Percentiles rank a stretch among this genome's conserved stretches.
These are phyloP conservation scores for Gentiana straminea DNA, from an alignment of 257 asterid species.

Conservation along the genomic window DNA sequence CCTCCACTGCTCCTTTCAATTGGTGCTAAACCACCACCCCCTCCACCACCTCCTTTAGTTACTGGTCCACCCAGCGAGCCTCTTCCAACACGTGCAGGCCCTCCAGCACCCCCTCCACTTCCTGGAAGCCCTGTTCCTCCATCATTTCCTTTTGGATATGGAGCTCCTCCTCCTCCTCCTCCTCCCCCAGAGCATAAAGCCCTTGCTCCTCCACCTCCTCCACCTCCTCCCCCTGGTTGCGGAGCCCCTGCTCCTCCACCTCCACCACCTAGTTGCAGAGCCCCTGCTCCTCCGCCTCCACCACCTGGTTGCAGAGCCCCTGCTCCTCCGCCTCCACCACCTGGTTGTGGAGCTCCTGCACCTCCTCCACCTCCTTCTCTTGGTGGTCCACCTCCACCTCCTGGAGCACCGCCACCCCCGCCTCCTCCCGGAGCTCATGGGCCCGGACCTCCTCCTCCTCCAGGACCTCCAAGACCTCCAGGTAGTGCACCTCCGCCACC, in stretches of 20 bases:
- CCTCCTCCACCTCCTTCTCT: constrained; percentile 21
- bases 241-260: constrained; percentile 28
- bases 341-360: constrained; percentile 6
- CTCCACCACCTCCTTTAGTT: constrained; percentile 12
- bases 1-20: constrained; percentile 25
- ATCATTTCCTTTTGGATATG: constrained; percentile 12
- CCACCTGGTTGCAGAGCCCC: constrained; percentile 15
- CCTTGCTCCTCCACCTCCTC: constrained; percentile 19
- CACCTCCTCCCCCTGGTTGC: background rate
- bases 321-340: constrained; percentile 24
- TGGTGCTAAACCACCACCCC: constrained; percentile 28
- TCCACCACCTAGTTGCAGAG: constrained; percentile 12
- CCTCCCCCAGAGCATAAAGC: constrained; percentile 10
- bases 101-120: constrained; percentile 52
- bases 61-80: constrained; percentile 41
- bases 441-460: constrained; percentile 41
- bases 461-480: constrained; percentile 37
- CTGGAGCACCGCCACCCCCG: constrained; percentile 29
- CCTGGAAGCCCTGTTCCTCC: constrained; percentile 50
- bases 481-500: constrained; percentile 43
- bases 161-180: constrained; percentile 25
- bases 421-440: constrained; percentile 26
- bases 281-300: constrained; percentile 24
- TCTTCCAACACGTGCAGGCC: constrained; percentile 34
- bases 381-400: constrained; percentile 16